Evolutionary conservation across 2,329 filamentous ascomycete species (phyloP).

Genomic region (Claviceps fusiformis): DNA sequence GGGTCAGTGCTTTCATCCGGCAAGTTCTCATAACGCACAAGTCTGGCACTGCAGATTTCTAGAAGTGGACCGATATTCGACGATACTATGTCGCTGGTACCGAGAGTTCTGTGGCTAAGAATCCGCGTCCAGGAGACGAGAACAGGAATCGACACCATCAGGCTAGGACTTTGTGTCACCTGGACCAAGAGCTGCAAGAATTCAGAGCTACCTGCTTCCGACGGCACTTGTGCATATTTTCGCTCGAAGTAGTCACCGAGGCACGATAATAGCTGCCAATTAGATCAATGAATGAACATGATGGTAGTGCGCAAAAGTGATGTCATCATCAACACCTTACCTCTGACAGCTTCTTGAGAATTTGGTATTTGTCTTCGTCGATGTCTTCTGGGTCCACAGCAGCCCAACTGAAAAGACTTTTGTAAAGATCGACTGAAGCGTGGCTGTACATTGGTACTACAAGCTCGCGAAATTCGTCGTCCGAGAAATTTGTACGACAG

Average conservation of each 20-base stretch:
- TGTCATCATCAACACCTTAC: slow-evolving; percentile 28
- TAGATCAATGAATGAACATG: slow-evolving; percentile 4
- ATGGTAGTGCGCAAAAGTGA: neutral
- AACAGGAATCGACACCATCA: slow-evolving; percentile 86
- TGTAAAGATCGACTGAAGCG: slow-evolving; percentile 58
- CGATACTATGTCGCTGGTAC: slow-evolving; percentile 46
- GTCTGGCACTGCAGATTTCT: slow-evolving; percentile 67
- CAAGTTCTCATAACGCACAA: slow-evolving; percentile 78
- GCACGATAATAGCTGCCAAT: slow-evolving; percentile 61
- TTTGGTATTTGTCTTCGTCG: slow-evolving; percentile 81
- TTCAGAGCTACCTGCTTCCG: slow-evolving; percentile 50
- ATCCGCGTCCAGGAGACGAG: slow-evolving; percentile 82
- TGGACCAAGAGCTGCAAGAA: slow-evolving; percentile 69
- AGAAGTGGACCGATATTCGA: slow-evolving; percentile 60
- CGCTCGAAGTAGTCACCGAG: slow-evolving; percentile 74
- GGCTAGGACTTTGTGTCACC: slow-evolving; percentile 71
- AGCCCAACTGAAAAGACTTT: slow-evolving; percentile 67
- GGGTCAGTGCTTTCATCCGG: slow-evolving; percentile 71
- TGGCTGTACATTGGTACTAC: slow-evolving; percentile 66
- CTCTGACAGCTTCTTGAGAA: slow-evolving; percentile 90
- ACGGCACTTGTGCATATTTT: slow-evolving; percentile 53
- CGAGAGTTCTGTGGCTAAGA: slow-evolving; percentile 57
- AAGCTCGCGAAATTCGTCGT: slow-evolving; percentile 65
- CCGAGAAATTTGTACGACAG: slow-evolving; percentile 56
- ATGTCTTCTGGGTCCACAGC: slow-evolving; percentile 67